A percentile compares a stretch with the other conserved stretches of the same genome.
Conservation (phyloP, 371 early-diverging fungal genomes). For the Mortierella sp. region DNA sequence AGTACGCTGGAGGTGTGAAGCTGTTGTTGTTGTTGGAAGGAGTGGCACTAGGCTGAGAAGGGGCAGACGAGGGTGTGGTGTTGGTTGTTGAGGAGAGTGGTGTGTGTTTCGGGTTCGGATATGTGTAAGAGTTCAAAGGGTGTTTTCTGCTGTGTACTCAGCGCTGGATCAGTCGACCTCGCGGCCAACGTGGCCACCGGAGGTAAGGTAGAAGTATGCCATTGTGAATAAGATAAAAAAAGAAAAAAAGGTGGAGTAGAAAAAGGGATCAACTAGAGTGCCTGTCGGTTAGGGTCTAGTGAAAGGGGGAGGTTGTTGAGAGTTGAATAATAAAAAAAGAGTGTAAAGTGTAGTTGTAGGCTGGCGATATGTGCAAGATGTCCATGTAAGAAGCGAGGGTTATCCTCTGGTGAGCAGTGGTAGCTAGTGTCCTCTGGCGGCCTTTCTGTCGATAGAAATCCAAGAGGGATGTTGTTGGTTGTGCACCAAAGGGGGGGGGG, state of each 20-base stretch:
- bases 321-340: neutral
- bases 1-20: neutral
- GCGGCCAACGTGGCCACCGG: slow-evolving; percentile 57
- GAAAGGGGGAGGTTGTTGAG: slow-evolving; percentile 3
- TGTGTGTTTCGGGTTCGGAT: slow-evolving; percentile 6
- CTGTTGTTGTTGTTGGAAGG: neutral
- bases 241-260: slow-evolving; percentile 10
- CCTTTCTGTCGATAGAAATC: slow-evolving; percentile 22
- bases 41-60: neutral
- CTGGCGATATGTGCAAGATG: neutral
- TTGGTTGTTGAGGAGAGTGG: neutral
- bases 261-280: slow-evolving; percentile 48
- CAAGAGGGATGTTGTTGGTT: slow-evolving; percentile 20
- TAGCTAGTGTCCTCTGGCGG: slow-evolving; percentile 23
- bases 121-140: neutral
- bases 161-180: slow-evolving; percentile 54
- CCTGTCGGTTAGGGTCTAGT: slow-evolving; percentile 58
- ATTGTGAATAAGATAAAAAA: slow-evolving; percentile 43
- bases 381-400: neutral
- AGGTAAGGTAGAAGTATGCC: slow-evolving; percentile 57
- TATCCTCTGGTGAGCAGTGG: slow-evolving; percentile 2
- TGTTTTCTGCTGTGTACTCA: slow-evolving; percentile 25
- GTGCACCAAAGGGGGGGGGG: slow-evolving; percentile 6
- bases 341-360: too few species aligned
- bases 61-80: slow-evolving; percentile 5